Evolutionary conservation across 768 basidiomycete genomes (phyloP).

Genomic region (Suillus americanus): DNA sequence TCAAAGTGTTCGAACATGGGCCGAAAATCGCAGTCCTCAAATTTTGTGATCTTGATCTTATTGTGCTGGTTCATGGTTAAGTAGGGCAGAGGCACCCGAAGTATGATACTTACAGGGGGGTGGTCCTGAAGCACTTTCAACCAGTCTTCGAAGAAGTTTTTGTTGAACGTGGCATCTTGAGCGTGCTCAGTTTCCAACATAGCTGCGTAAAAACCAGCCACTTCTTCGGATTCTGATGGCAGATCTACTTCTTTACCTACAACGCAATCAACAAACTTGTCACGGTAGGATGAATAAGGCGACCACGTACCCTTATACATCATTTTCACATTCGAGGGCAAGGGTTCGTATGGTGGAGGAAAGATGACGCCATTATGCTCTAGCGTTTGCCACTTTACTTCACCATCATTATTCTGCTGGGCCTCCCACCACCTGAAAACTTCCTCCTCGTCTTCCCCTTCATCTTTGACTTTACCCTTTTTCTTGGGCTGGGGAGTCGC

Average conservation of each 20-base stretch:
- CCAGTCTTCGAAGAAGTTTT: conserved; percentile 96
- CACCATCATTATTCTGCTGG: conserved; percentile 67
- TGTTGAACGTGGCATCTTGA: conserved; percentile 82
- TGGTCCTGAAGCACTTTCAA: conserved; percentile 69
- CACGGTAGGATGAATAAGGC: background rate
- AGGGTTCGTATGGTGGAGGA: conserved; percentile 88
- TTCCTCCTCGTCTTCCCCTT: conserved; percentile 66
- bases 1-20: conserved; percentile 95
- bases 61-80: conserved; percentile 48
- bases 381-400: conserved; percentile 91
- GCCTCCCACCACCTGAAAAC: conserved; percentile 88
- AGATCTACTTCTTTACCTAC: conserved; percentile 79
- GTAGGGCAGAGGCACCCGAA: conserved; percentile 7
- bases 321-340: conserved; percentile 87
- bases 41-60: conserved; percentile 69
- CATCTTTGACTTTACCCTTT: conserved; percentile 56
- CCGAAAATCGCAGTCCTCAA: conserved; percentile 88
- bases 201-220: conserved; percentile 93
- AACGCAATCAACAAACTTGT: conserved; percentile 17
- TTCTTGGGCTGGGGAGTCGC: conserved; percentile 49
- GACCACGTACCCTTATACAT: conserved; percentile 79
- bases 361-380: conserved; percentile 95
- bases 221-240: conserved; percentile 88
- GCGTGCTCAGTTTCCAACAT: conserved; percentile 93
- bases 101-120: conserved; percentile 68